Conservation (phyloP, 2,329 filamentous ascomycete genomes). For the Onygenales sp. region DNA sequence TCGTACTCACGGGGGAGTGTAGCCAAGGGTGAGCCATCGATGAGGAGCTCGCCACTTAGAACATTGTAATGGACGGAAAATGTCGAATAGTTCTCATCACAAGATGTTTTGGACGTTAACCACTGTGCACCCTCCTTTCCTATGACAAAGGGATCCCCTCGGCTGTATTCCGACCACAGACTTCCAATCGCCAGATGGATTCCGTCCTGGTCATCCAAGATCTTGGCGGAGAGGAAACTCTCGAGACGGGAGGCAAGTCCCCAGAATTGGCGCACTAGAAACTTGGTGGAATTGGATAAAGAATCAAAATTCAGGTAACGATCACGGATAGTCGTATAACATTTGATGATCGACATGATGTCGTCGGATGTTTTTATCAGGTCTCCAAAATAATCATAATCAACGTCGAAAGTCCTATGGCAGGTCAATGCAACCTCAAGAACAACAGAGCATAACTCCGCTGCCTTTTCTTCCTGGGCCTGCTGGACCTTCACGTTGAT, state of each 20-base stretch:
- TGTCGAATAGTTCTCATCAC: background rate
- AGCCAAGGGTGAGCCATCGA: constrained; percentile 20
- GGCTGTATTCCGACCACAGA: constrained; percentile 20
- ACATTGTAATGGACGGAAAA: constrained; percentile 20
- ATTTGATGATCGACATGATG: constrained; percentile 28
- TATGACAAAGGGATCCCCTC: constrained; percentile 15
- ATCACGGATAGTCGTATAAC: constrained; percentile 30
- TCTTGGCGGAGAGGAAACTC: constrained; percentile 10
- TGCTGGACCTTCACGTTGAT: constrained; percentile 22
- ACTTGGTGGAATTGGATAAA: constrained; percentile 7
- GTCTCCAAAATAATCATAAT: constrained; percentile 18
- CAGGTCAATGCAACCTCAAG: constrained; percentile 36
- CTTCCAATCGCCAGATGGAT: constrained; percentile 16
- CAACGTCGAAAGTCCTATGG: constrained; percentile 37
- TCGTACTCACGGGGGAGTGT: constrained; percentile 18
- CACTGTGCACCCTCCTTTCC: constrained; percentile 11
- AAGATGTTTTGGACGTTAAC: constrained; percentile 11
- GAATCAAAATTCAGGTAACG: constrained; percentile 7
- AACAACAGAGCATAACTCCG: constrained; percentile 22
- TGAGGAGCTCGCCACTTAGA: constrained; percentile 21
- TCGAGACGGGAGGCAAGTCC: constrained; percentile 11
- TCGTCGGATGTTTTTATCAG: constrained; percentile 19
- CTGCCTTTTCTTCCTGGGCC: constrained; percentile 18
- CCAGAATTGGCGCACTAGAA: constrained; percentile 17
- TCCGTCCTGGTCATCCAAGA: constrained; percentile 10